Base-by-base conservation (phyloP, 495 filamentous ascomycete species). In the Elaphomyces granulatus region DNA sequence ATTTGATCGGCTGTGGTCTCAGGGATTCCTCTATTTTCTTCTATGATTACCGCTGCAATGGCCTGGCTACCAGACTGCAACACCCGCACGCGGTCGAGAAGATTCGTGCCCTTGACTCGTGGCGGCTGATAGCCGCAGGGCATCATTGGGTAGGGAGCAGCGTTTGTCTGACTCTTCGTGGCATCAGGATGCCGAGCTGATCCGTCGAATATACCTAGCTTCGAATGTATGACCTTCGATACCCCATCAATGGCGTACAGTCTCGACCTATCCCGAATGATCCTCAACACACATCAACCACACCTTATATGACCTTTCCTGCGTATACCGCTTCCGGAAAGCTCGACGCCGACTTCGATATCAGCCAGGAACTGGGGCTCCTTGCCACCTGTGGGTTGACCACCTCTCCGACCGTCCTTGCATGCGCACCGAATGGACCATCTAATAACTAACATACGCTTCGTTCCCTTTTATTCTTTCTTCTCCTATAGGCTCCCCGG, bases 211-310 rank as follows among this genome's bases (percentile, higher is more conserved):
- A 31, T 12, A n/a, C 17, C 6, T 36, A 66, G 64, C 49, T 66
- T n/a, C 47, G 59, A 48, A 64, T 66, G 55, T 66, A 64, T 41
- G 64, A 68, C 37, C 47, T 68, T n/a, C 62, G 64, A 16, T 66
- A 51, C 39, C 49, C 58, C 0, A 43, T 52, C 8, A 55, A 57
- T 26, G 52, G 51, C 28, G 32, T 54, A 8, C 56, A 61, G 31
- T 46, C 37, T 10, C 53, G 51, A 20, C 54, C 54, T 9, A 51
- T 54, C n/a, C 51, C 54, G 12, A 30, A 14, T 8, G 14, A 18
- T 28, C 50, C 49, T 15, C 44, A 38, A 15, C 37, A 59, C 20
- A 56, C 48, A 8, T 59, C 58, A 2, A 63, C 54, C 1, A 52
- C 42, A 26, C 58, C 64, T 2, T 68, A 63, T 36, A 44, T 66